Evolutionary conservation across 2,329 filamentous ascomycete genomes (phyloP), one percentile per base, ranked within the genome.

Genomic region (Gaeumannomyces tritici): DNA sequence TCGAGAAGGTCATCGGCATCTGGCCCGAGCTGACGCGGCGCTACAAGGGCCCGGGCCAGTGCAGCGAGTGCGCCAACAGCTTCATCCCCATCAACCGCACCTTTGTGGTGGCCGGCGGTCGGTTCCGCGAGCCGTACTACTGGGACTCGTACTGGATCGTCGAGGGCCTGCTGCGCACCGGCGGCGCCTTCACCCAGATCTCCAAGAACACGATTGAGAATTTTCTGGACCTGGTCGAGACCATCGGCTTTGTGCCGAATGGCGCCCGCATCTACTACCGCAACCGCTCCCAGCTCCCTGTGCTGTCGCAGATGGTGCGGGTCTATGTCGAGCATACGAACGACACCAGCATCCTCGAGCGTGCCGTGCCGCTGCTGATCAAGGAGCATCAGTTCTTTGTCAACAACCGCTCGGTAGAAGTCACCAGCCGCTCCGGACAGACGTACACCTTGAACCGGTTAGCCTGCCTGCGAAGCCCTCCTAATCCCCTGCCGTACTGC

Each of bases 101-200:
- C 3, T 89, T 89, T 68, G 85, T 89, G n/a, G 81, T 89, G 21
- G 86, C 86, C 4, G 86, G 86, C 15, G 86, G 87, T n/a, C 83
- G 87, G 33, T 89, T 89, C 76, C 79, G 86, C 42, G 87, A 89
- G 72, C 80, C 84, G 1, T 89, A 89, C 70, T 89, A 89, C 71
- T 89, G 86, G 86, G 86, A 89, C 71, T 86, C 84, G 35, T 89
- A 83, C 74, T 88, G 84, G 85, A 87, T 89, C 59, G 67, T 89
- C 58, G 82, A 87, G 72, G 87, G 87, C 28, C 76, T 89, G 28
- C 73, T 89, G 42, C 80, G 86, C 58, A 89, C 85, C 0, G 80
- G 84, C 21, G 87, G 86, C 51, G 80, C 80, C 57, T 89, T 88
- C 65, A 81, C 81, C 8, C 72, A 83, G 42, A 87, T 89, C 64